Base-by-base conservation (phyloP, 1,284 basidiomycete species). In the Leccinum subrobustum region DNA sequence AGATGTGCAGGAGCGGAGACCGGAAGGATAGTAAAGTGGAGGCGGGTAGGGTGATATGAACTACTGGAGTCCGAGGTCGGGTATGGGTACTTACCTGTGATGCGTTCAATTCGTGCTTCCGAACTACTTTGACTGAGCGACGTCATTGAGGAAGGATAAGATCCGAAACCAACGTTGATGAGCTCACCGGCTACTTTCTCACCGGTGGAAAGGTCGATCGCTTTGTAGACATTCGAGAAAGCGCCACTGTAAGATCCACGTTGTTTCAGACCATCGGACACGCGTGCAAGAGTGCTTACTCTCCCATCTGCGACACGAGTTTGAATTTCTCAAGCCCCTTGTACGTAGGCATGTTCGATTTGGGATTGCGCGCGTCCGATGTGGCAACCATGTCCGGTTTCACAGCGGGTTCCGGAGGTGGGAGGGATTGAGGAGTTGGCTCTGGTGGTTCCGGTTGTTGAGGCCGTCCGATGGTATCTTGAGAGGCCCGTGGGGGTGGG, bases 151-250 rank as follows among this genome's bases (percentile, higher is more conserved):
- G 52, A 29, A n/a, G 54, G 6, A 27, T 18, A 47, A 37, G 23
- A 58, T 54, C 31, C 7, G 57, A 53, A 7, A 48, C 42, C 59
- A 57, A 54, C 6, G 76, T 79, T 63, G 11, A 33, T 44, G 52
- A 25, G 18, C 68, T 60, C 72, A 93, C 95, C 87, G 65, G 97
- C 97, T 37, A 97, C 93, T 76, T 92, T 92, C 73, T 88, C 81
- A 18, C 89, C 87, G 16, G 89, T 89, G 58, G 83, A 79, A 59
- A 87, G 78, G 76, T 98, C 92, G 58, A 92, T 70, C 3, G 95
- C 97, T 75, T 94, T 95, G 84, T 97, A 99, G 3, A 99, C 97
- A 72, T 98, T 95, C 11, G 96, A 98, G 76, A 99, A 99, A 42
- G 97, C 97, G 64, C 97, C 97, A 69, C 92, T 93, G 63, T 9